A percentile compares a stretch with the other conserved stretches of the same genome.
These are phyloP conservation scores for Eragrostis curvula DNA, from an alignment of 176 grass and related monocot genomes.

Conservation along the genomic window DNA sequence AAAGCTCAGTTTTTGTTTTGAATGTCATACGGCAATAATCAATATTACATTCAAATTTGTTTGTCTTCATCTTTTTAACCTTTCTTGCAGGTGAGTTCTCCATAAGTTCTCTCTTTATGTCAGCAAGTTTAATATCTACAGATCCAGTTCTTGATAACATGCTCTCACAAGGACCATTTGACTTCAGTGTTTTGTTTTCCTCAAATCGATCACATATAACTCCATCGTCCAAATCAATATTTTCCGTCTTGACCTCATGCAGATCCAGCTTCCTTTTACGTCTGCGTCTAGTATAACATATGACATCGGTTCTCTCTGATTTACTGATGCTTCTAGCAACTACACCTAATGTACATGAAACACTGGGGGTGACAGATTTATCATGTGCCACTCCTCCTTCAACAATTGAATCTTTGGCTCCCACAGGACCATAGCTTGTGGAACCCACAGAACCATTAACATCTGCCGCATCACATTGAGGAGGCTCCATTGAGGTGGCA, in stretches of 20 bases:
- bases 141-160: slow-evolving; percentile 43
- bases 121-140: slow-evolving; percentile 47
- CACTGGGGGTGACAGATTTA: slow-evolving; percentile 39
- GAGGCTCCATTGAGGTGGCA: slow-evolving; percentile 1
- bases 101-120: slow-evolving; percentile 51
- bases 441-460: slow-evolving; percentile 27
- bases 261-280: slow-evolving; percentile 62
- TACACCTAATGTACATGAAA: slow-evolving; percentile 34
- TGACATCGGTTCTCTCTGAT: slow-evolving; percentile 62
- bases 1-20: slow-evolving; percentile 57
- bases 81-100: slow-evolving; percentile 43
- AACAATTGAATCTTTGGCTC: not conserved
- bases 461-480: slow-evolving; percentile 12
- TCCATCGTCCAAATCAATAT: slow-evolving; percentile 32
- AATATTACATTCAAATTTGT: slow-evolving; percentile 54
- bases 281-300: slow-evolving; percentile 73
- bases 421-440: slow-evolving; percentile 23
- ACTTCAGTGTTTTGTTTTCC: slow-evolving; percentile 27
- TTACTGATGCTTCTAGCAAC: slow-evolving; percentile 47
- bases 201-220: slow-evolving; percentile 25
- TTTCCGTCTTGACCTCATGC: slow-evolving; percentile 28
- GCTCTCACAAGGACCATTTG: slow-evolving; percentile 48
- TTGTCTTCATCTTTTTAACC: slow-evolving; percentile 41
- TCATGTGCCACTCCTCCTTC: slow-evolving; percentile 13
- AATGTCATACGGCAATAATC: slow-evolving; percentile 63